Conservation (phyloP, 139 green algal genomes). For the Dunaliella sp. region DNA sequence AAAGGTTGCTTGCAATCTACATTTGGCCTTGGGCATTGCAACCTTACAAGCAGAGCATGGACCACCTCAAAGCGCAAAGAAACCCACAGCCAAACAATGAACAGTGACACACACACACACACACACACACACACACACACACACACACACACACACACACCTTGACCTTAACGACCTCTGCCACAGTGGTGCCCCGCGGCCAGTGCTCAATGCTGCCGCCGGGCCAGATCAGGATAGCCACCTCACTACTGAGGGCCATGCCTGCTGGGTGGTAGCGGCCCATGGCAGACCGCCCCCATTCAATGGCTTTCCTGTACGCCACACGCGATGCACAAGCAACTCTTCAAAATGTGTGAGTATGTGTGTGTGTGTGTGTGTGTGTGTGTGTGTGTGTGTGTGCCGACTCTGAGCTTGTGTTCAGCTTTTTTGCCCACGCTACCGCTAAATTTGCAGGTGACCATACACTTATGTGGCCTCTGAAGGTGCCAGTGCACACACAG, state of each 20-base stretch:
- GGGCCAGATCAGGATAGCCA: slow-evolving; percentile 55
- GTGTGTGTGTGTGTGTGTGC: not conserved
- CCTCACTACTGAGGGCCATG: slow-evolving; percentile 32
- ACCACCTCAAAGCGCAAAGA: too few relatives aligned
- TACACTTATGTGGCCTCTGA: too few relatives aligned
- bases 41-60: too few relatives aligned
- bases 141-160: not conserved
- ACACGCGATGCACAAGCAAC: too few relatives aligned
- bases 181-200: slow-evolving; percentile 74
- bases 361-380: not conserved
- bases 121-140: not conserved
- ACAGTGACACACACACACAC: not conserved
- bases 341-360: not conserved
- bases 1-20: too few relatives aligned
- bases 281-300: slow-evolving; percentile 58
- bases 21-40: too few relatives aligned
- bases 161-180: slow-evolving; percentile 37
- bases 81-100: too few relatives aligned
- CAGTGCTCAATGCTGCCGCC: slow-evolving; percentile 64
- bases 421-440: too few relatives aligned
- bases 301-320: slow-evolving; percentile 41
- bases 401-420: too few relatives aligned
- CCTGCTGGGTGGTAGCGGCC: slow-evolving; percentile 21
- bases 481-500: too few relatives aligned
- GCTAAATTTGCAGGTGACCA: too few relatives aligned